These are phyloP conservation scores for Penicillium bovifimosum DNA, from an alignment of 495 filamentous ascomycete species.

Conservation along the genomic window DNA sequence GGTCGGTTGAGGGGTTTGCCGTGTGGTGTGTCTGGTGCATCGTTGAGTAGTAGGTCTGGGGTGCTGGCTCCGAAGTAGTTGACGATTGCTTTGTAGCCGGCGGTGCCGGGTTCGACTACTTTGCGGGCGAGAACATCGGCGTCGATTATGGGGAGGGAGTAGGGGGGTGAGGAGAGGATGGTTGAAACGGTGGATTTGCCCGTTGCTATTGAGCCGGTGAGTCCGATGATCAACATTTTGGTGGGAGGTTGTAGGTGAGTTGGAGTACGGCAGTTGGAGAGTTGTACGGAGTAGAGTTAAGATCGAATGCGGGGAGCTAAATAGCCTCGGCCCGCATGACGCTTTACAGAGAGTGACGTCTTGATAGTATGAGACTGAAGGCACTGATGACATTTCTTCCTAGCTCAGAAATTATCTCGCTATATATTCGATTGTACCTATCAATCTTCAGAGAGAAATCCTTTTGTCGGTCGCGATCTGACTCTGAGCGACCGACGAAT, in stretches of 20 bases:
- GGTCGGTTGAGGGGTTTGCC: constrained; percentile 77
- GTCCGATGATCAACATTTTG: constrained; percentile 86
- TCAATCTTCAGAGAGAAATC: neutral
- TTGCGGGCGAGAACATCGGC: constrained; percentile 85
- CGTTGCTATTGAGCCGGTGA: constrained; percentile 95
- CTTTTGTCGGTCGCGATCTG: neutral
- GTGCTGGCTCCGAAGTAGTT: constrained; percentile 71
- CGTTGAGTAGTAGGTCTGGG: constrained; percentile 68
- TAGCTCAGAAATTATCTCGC: neutral
- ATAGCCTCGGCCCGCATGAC: constrained; percentile 14
- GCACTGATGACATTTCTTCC: neutral
- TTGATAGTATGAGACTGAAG: neutral
- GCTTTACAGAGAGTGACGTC: too few species aligned
- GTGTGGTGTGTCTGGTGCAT: constrained; percentile 31
- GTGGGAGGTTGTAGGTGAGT: neutral
- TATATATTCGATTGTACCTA: neutral
- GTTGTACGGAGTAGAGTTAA: neutral
- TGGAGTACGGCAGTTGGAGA: too few species aligned
- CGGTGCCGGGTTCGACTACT: constrained; percentile 85
- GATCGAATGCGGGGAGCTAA: constrained; percentile 17
- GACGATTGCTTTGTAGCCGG: constrained; percentile 74
- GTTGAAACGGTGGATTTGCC: constrained; percentile 94
- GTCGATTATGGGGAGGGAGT: constrained; percentile 90
- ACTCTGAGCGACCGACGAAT: neutral
- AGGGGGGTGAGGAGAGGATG: constrained; percentile 70